Conservation (phyloP, 2,329 filamentous ascomycete genomes). For the Zopfia rhizophila region DNA sequence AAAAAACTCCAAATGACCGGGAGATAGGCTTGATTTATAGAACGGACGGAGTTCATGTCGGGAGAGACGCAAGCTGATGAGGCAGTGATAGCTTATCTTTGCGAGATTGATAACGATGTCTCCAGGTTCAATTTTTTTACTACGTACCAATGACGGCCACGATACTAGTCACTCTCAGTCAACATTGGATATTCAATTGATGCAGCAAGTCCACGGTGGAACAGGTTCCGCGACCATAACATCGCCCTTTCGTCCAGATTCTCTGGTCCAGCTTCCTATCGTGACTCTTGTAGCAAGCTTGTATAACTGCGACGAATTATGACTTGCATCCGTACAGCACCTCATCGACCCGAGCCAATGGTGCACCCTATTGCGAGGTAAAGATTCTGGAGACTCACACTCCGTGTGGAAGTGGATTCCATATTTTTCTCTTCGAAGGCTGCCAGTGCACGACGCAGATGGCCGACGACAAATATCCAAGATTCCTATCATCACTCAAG, state of each 20-base stretch:
- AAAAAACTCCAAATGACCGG: background rate
- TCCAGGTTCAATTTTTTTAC: slow-evolving; percentile 13
- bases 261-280: slow-evolving; percentile 46
- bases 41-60: slow-evolving; percentile 7
- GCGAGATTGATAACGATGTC: slow-evolving; percentile 49
- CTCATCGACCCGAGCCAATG: slow-evolving; percentile 23
- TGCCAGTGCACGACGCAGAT: slow-evolving; percentile 19
- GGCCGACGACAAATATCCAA: slow-evolving; percentile 27
- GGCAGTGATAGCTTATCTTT: slow-evolving; percentile 49
- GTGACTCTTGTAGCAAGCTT: slow-evolving; percentile 43
- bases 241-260: slow-evolving; percentile 25
- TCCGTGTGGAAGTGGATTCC: slow-evolving; percentile 12
- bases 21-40: slow-evolving; percentile 31
- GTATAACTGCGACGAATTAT: slow-evolving; percentile 37
- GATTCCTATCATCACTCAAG: slow-evolving; percentile 1
- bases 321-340: slow-evolving; percentile 35
- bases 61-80: slow-evolving; percentile 25
- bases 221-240: slow-evolving; percentile 31
- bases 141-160: slow-evolving; percentile 33
- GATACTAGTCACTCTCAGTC: slow-evolving; percentile 28
- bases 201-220: slow-evolving; percentile 32
- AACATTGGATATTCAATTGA: slow-evolving; percentile 26
- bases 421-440: slow-evolving; percentile 11
- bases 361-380: slow-evolving; percentile 32
- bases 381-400: slow-evolving; percentile 23